A percentile compares a stretch with the other conserved stretches of the same genome.
Evolutionary conservation across 495 filamentous ascomycete species (phyloP).

Genomic region (Daldinia loculata): DNA sequence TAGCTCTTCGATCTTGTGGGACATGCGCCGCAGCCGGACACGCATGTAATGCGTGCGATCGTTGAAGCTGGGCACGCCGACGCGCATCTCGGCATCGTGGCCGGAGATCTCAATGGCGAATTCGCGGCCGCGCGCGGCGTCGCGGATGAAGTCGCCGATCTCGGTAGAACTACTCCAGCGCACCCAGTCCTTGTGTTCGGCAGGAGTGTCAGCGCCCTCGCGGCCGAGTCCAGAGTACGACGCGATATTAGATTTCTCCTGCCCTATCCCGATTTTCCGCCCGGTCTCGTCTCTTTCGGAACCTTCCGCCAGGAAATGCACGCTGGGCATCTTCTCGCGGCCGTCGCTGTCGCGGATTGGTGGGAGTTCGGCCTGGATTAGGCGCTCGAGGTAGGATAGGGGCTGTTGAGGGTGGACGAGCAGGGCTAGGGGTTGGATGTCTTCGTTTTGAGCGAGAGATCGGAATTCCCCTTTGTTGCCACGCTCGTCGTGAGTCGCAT

Average conservation of each 20-base stretch:
- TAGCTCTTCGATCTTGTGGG: slow-evolving; percentile 69
- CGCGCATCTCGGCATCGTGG: slow-evolving; percentile 70
- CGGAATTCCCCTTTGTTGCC: slow-evolving; percentile 54
- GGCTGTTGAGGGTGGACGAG: slow-evolving; percentile 93
- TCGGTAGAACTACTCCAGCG: slow-evolving; percentile 93
- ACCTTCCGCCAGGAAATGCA: slow-evolving; percentile 85
- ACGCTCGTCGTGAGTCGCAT: slow-evolving; percentile 59
- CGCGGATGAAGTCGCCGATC: slow-evolving; percentile 93
- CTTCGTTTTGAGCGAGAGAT: slow-evolving; percentile 59
- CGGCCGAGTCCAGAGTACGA: slow-evolving; percentile 68
- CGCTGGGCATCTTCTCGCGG: slow-evolving; percentile 70
- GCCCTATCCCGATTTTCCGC: slow-evolving; percentile 38
- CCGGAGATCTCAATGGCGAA: slow-evolving; percentile 88
- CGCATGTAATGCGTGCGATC: slow-evolving; percentile 90
- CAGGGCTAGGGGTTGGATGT: slow-evolving; percentile 84
- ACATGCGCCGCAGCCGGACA: slow-evolving; percentile 74
- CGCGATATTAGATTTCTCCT: slow-evolving; percentile 56
- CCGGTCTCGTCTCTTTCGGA: slow-evolving; percentile 66
- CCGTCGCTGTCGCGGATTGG: slow-evolving; percentile 67
- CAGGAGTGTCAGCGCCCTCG: slow-evolving; percentile 49
- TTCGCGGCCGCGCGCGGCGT: slow-evolving; percentile 82
- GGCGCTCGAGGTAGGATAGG: slow-evolving; percentile 86
- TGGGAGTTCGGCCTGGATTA: slow-evolving; percentile 90
- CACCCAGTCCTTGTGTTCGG: slow-evolving; percentile 67
- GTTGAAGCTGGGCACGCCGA: slow-evolving; percentile 85